These are phyloP conservation scores for Pelargonium citronellum DNA, from an alignment of 441 rosid species.

Conservation along the genomic window DNA sequence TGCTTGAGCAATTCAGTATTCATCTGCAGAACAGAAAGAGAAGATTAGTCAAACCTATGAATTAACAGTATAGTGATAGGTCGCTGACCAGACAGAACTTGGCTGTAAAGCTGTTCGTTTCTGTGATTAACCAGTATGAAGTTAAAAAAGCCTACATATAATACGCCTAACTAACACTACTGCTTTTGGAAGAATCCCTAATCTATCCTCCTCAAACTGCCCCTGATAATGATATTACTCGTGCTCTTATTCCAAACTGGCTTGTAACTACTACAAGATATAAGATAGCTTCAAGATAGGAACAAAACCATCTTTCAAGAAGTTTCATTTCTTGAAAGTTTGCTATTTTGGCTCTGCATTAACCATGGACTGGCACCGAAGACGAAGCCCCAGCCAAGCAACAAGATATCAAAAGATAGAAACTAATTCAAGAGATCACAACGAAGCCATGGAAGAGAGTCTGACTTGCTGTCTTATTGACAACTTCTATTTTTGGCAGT, in stretches of 20 bases:
- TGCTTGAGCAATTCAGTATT: slow-evolving; percentile 72
- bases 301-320: background rate
- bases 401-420: background rate
- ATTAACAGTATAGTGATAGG: background rate
- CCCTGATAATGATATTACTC: background rate
- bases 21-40: slow-evolving; percentile 44
- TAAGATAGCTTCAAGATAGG: background rate
- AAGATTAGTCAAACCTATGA: slow-evolving; percentile 6
- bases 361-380: slow-evolving; percentile 2
- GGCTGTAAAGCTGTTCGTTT: background rate
- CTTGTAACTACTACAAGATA: no score
- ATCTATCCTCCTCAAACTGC: background rate
- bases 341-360: background rate
- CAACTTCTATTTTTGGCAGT: no score
- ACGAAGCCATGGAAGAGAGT: background rate
- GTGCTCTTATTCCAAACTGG: no score
- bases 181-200: background rate
- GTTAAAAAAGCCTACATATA: background rate
- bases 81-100: background rate
- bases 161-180: background rate
- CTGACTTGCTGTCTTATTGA: background rate
- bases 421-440: background rate
- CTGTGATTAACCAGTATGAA: no score
- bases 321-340: background rate
- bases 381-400: background rate